Evolutionary conservation across 2,329 filamentous ascomycete genomes (phyloP).

Genomic region (Fusarium albosuccineum): DNA sequence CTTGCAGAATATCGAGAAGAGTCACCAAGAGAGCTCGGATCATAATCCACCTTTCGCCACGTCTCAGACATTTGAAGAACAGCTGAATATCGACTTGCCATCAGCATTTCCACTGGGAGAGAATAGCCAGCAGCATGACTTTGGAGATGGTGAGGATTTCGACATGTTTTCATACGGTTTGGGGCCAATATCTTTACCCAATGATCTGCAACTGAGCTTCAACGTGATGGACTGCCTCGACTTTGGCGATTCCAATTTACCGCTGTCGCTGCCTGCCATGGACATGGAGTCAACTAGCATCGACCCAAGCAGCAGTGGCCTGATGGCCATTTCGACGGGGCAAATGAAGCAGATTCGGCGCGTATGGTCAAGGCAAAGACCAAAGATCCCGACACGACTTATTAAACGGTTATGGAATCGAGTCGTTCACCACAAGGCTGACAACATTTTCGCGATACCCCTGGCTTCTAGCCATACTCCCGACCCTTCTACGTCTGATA

Average conservation of each 20-base stretch:
- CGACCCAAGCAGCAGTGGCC: not conserved
- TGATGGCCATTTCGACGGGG: not conserved
- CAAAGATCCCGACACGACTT: not conserved
- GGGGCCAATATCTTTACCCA: not conserved
- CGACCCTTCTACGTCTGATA: not conserved
- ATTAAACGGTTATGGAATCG: not conserved
- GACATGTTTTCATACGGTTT: not conserved
- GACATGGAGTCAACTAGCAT: not conserved
- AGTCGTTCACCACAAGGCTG: conserved; percentile 8
- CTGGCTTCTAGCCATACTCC: not conserved
- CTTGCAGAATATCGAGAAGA: not conserved
- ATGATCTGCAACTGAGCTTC: not conserved
- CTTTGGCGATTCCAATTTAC: not conserved
- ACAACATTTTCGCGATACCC: conserved; percentile 15
- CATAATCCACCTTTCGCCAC: not conserved
- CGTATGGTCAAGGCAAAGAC: conserved; percentile 17
- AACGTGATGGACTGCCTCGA: not conserved
- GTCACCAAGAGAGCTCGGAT: not conserved
- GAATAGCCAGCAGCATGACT: not conserved
- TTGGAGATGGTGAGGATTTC: not conserved
- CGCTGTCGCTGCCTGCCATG: not conserved
- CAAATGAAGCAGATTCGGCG: conserved; percentile 11
- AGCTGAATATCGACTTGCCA: not conserved
- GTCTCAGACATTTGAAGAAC: not conserved
- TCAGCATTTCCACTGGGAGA: not conserved